Percentiles rank a stretch among this genome's conserved stretches.
Conservation (phyloP, 306 rosid genomes). For the Mimosa bimucronata region DNA sequence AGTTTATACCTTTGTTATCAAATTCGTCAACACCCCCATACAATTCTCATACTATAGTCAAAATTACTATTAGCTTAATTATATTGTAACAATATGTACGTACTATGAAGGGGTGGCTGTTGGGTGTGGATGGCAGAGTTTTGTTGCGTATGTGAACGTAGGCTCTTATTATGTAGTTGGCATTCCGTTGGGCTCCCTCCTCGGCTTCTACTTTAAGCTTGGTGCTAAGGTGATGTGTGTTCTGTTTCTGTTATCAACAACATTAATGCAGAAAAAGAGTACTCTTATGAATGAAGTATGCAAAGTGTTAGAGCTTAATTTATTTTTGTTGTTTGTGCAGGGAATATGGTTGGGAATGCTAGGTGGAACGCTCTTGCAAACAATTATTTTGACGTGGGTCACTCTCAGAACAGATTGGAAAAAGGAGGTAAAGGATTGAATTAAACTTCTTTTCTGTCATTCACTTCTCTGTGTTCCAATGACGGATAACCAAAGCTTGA, state of each 20-base stretch:
- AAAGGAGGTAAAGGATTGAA: slow-evolving; percentile 53
- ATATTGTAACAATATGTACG: background rate
- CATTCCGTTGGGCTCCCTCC: slow-evolving; percentile 67
- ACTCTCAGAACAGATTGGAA: slow-evolving; percentile 74
- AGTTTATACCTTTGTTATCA: no score
- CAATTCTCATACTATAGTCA: background rate
- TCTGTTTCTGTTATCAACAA: background rate
- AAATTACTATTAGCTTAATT: no score
- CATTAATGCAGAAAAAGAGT: background rate
- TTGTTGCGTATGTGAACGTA: slow-evolving; percentile 81
- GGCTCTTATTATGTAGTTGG: slow-evolving; percentile 76
- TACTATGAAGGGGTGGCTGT: slow-evolving; percentile 76
- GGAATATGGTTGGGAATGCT: slow-evolving; percentile 89
- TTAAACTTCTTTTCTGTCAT: background rate
- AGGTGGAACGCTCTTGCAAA: slow-evolving; percentile 66
- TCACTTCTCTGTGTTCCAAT: background rate
- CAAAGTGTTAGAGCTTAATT: no score
- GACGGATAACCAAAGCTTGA: background rate
- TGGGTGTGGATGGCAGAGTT: slow-evolving; percentile 96
- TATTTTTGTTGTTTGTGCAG: slow-evolving; percentile 35
- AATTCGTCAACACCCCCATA: background rate
- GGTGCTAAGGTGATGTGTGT: slow-evolving; percentile 75
- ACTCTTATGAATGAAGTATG: background rate
- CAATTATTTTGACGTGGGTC: slow-evolving; percentile 61
- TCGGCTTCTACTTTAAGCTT: slow-evolving; percentile 73